Conservation (phyloP, 805 yeast genomes). For the Wickerhamomyces bovis region DNA sequence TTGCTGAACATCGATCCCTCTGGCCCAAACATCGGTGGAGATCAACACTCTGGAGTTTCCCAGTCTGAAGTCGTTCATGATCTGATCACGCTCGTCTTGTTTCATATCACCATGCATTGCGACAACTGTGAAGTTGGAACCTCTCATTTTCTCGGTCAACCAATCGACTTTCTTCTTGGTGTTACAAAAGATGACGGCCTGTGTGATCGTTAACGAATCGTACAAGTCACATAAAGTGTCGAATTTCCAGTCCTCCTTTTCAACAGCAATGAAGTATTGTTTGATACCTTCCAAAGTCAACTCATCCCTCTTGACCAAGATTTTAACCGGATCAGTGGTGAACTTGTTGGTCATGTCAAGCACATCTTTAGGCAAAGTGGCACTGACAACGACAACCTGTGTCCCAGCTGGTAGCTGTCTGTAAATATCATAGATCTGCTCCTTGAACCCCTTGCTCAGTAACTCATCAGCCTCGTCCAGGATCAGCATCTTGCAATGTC, state of each 20-base stretch:
- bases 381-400: constrained; percentile 92
- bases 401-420: constrained; percentile 74
- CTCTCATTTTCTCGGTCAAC: constrained; percentile 73
- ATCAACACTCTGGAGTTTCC: constrained; percentile 92
- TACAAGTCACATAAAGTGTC: constrained; percentile 92
- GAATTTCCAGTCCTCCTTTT: constrained; percentile 89
- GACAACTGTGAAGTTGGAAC: constrained; percentile 82
- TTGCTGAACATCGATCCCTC: constrained; percentile 98
- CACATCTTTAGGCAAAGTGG: constrained; percentile 89
- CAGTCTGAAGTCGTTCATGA: constrained; percentile 92
- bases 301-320: constrained; percentile 91
- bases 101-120: constrained; percentile 97
- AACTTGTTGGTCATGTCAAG: constrained; percentile 88
- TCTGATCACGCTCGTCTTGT: constrained; percentile 89
- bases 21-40: constrained; percentile 95
- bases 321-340: constrained; percentile 90
- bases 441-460: constrained; percentile 88
- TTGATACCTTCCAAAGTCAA: constrained; percentile 90
- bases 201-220: constrained; percentile 92
- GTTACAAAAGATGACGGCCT: constrained; percentile 97
- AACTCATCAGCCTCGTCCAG: constrained; percentile 97
- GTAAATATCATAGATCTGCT: constrained; percentile 90
- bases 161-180: constrained; percentile 93
- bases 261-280: constrained; percentile 87
- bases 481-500: constrained; percentile 79